Evolutionary conservation across 306 rosid genomes (phyloP).

Genomic region (Cicer pinnatifidum): DNA sequence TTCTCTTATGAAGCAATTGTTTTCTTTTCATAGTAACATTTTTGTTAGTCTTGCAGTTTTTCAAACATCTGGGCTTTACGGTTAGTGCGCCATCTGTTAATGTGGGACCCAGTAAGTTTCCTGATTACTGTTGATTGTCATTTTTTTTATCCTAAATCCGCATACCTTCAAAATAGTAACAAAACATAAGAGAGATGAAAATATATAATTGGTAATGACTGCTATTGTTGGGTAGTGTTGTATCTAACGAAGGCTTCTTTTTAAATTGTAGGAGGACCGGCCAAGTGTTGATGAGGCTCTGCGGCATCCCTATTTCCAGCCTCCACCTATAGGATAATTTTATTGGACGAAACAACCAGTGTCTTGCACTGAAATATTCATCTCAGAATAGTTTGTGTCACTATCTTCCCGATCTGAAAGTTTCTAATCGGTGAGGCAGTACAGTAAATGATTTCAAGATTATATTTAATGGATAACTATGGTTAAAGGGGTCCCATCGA

Average conservation of each 20-base stretch:
- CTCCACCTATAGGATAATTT: constrained; percentile 55
- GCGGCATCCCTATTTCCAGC: constrained; percentile 82
- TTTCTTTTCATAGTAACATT: constrained; percentile 29
- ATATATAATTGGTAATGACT: constrained; percentile 2
- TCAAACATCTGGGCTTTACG: constrained; percentile 81
- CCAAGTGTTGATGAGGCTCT: constrained; percentile 76
- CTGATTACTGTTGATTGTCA: constrained; percentile 31
- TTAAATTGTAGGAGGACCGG: constrained; percentile 76
- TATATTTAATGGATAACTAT: neutral
- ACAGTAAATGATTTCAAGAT: constrained; percentile 8
- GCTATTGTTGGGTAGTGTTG: constrained; percentile 25
- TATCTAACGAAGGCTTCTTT: constrained; percentile 34
- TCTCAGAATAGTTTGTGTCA: constrained; percentile 25
- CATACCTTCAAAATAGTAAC: neutral
- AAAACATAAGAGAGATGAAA: too few species aligned
- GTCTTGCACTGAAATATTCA: constrained; percentile 26
- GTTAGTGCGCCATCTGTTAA: constrained; percentile 75
- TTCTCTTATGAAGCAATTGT: constrained; percentile 25
- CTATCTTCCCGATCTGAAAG: constrained; percentile 19
- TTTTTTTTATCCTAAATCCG: constrained; percentile 11
- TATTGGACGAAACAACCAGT: constrained; percentile 4
- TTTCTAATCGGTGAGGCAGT: constrained; percentile 2
- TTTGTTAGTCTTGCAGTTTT: constrained; percentile 60
- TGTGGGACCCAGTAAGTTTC: constrained; percentile 87
- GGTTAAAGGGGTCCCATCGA: neutral